Evolutionary conservation across 2,329 filamentous ascomycete species (phyloP), one percentile per base, ranked within the genome.

Genomic region (Claviceps fusiformis): DNA sequence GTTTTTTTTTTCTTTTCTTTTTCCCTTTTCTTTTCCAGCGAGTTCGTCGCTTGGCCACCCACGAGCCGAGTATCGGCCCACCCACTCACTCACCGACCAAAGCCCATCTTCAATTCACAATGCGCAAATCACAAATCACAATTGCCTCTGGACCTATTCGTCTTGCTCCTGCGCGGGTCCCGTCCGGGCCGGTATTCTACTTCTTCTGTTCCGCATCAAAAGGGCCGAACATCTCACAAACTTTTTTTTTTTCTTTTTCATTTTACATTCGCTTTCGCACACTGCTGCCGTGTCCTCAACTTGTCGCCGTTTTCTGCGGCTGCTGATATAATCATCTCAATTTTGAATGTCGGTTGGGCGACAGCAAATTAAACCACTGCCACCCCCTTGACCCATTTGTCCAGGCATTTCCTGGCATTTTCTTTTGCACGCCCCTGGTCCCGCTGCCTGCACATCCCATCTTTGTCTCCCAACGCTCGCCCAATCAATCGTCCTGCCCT

Each of bases 351-450:
- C 39, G 31, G 50, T 35, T 46, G 31, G 49, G n/a, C 43, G 44
- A 41, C 39, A 15, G 50, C 46, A 58, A 56, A 56, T 58, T 53
- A 57, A 51, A 55, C 53, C 43, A 24, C 31, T 17, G 35, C 19
- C 27, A 24, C 54, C 45, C 37, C 13, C 33, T 44, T 37, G 11
- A 27, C n/a, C 52, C 15, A 10, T n/a, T 37, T 37, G 39, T 11
- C 19, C n/a, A 10, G 9, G 8, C 8, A n/a, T 44, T 24, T 44
- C 35, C 53, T 39, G 24, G 24, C 24, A 24, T 24, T 24, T 24
- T 3, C 24, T 24, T 24, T 3, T 8, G 31, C 17, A 35, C 35
- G 45, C 33, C 43, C 43, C 44, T 41, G 47, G 33, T 31, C 35
- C n/a, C 5, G 27, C 2, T 49, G 37, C 45, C 41, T 52, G 50